A percentile compares a stretch with the other conserved stretches of the same genome.
These are phyloP conservation scores for Conticribra weissflogii DNA, from an alignment of 108 stramenopile species.

Conservation along the genomic window DNA sequence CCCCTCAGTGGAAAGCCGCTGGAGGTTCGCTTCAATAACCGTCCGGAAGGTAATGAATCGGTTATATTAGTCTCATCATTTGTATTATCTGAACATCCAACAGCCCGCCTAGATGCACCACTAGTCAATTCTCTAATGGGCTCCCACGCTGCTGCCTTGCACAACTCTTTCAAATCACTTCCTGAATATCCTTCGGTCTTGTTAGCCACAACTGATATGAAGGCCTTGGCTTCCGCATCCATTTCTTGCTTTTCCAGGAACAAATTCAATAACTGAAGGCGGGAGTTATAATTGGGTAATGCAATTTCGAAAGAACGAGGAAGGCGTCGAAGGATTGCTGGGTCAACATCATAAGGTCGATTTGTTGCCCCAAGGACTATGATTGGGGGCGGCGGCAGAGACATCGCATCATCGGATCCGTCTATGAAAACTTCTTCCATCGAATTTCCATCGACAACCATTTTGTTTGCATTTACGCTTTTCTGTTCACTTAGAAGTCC, in stretches of 20 bases:
- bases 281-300: conserved; percentile 68
- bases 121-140: conserved; percentile 81
- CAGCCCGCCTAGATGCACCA: conserved; percentile 63
- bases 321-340: conserved; percentile 93
- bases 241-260: conserved; percentile 71
- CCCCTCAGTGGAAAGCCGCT: conserved; percentile 50
- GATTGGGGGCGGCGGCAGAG: conserved; percentile 58
- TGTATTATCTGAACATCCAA: conserved; percentile 25
- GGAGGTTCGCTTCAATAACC: conserved; percentile 17
- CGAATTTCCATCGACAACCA: too few relatives aligned
- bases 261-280: conserved; percentile 82
- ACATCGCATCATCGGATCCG: conserved; percentile 22
- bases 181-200: conserved; percentile 87
- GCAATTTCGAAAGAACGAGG: conserved; percentile 89
- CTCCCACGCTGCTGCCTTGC: conserved; percentile 91
- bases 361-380: conserved; percentile 97
- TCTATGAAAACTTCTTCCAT: too few relatives aligned
- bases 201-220: conserved; percentile 71
- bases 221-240: conserved; percentile 42
- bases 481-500: conserved; percentile 71
- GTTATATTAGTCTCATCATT: neutral
- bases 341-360: conserved; percentile 92
- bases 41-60: neutral
- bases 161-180: conserved; percentile 95
- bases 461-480: conserved; percentile 2